phyloP scores from a whole-genome alignment of 371 early-diverging fungal genomes.

The Apophysomyces trapeziformis region DNA sequence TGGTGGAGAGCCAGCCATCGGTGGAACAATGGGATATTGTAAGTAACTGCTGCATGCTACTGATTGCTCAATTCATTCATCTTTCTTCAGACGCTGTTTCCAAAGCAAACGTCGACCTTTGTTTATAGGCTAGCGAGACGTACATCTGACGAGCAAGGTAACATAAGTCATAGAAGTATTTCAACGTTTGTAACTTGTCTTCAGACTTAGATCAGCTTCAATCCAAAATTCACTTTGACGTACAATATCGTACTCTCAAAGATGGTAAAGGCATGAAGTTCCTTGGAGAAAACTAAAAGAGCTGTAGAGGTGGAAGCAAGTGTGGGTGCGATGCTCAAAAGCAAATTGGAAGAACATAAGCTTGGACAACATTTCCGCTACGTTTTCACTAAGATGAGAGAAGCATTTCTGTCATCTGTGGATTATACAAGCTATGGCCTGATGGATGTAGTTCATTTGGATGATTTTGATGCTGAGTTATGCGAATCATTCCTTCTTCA shows the following conservation, averaged over 20 bases:
- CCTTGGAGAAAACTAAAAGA: background rate
- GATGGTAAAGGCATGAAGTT: slow-evolving; percentile 46
- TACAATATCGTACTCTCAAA: slow-evolving; percentile 58
- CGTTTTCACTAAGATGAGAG: slow-evolving; percentile 56
- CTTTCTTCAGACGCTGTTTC: slow-evolving; percentile 56
- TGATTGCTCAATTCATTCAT: background rate
- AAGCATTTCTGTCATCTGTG: slow-evolving; percentile 54
- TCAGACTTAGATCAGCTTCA: slow-evolving; percentile 17
- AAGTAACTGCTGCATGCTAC: slow-evolving; percentile 2
- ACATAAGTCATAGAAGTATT: background rate
- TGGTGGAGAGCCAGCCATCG: slow-evolving; percentile 44
- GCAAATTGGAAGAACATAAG: slow-evolving; percentile 46
- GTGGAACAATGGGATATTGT: slow-evolving; percentile 57
- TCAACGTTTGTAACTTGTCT: background rate
- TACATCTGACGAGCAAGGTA: slow-evolving; percentile 13
- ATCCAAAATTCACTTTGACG: slow-evolving; percentile 61
- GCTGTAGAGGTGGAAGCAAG: slow-evolving; percentile 66
- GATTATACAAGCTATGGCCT: slow-evolving; percentile 68
- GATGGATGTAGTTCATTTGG: slow-evolving; percentile 62
- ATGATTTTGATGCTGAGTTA: slow-evolving; percentile 58
- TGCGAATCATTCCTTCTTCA: slow-evolving; percentile 61
- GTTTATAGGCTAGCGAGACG: slow-evolving; percentile 64
- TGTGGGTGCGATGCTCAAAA: slow-evolving; percentile 50
- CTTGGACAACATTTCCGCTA: slow-evolving; percentile 59
- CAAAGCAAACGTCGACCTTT: slow-evolving; percentile 64